Percentiles rank a stretch among this genome's conserved stretches.
phyloP scores from a whole-genome alignment of 1,139 yeast species.

The Geotrichum klebahnii region DNA sequence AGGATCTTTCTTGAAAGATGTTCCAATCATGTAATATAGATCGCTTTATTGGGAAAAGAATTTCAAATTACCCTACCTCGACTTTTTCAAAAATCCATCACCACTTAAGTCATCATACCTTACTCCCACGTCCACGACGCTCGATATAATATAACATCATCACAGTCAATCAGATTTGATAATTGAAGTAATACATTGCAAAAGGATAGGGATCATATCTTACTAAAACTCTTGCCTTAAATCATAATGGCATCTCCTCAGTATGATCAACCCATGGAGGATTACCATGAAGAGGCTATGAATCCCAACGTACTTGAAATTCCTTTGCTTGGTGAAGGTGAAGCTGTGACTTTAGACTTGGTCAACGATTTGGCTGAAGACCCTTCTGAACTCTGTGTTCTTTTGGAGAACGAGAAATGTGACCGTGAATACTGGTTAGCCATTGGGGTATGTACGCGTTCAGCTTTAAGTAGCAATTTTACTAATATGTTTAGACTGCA shows the following conservation, averaged over 20 bases:
- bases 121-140: background rate
- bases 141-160: background rate
- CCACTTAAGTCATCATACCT: too few relatives aligned
- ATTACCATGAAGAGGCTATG: conserved; percentile 18
- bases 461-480: background rate
- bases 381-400: conserved; percentile 71
- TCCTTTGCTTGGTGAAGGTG: conserved; percentile 41
- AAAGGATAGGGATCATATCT: background rate
- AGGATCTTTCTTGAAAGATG: too few relatives aligned
- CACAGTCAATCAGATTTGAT: conserved; percentile 6
- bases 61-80: conserved; percentile 14
- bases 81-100: conserved; percentile 7
- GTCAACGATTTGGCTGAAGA: conserved; percentile 82
- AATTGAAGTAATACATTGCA: too few relatives aligned
- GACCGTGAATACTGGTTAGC: conserved; percentile 77
- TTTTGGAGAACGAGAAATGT: conserved; percentile 75
- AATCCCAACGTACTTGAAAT: conserved; percentile 39
- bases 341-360: conserved; percentile 42
- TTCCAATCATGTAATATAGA: too few relatives aligned
- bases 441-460: conserved; percentile 47
- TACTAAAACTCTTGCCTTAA: background rate
- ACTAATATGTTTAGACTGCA: conserved; percentile 45
- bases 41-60: too few relatives aligned
- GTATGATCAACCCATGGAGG: conserved; percentile 19
- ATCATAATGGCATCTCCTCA: conserved; percentile 17